A percentile compares a stretch with the other conserved stretches of the same genome.
phyloP scores from a whole-genome alignment of 805 yeast genomes.

The Lipomyces yamadae region DNA sequence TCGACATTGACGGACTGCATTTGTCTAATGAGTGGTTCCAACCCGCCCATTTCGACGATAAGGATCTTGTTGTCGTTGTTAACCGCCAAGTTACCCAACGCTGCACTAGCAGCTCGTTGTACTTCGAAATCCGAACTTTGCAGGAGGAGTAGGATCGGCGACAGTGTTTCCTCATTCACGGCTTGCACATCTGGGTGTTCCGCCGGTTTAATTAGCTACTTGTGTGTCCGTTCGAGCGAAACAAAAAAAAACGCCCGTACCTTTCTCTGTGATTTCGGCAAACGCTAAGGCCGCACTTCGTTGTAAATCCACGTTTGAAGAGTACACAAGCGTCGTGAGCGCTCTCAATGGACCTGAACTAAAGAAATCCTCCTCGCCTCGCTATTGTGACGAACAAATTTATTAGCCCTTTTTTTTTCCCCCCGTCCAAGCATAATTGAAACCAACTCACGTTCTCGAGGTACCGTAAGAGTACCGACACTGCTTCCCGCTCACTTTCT shows the following conservation, averaged over 20 bases:
- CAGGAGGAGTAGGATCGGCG: slow-evolving; percentile 85
- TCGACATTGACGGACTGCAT: slow-evolving; percentile 97
- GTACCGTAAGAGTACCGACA: slow-evolving; percentile 83
- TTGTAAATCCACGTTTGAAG: slow-evolving; percentile 92
- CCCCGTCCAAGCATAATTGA: not conserved
- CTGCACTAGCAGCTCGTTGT: slow-evolving; percentile 98
- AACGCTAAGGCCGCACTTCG: slow-evolving; percentile 97
- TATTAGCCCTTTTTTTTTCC: not conserved
- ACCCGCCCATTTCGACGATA: slow-evolving; percentile 97
- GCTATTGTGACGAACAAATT: slow-evolving; percentile 32
- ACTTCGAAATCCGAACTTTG: slow-evolving; percentile 92
- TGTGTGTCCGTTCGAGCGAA: not conserved
- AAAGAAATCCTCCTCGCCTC: slow-evolving; percentile 88
- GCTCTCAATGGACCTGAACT: slow-evolving; percentile 82
- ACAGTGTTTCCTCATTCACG: slow-evolving; percentile 87
- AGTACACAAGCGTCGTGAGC: slow-evolving; percentile 86
- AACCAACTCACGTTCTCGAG: slow-evolving; percentile 65
- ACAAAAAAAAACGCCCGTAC: slow-evolving; percentile 15
- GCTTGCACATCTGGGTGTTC: slow-evolving; percentile 68
- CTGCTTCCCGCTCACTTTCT: slow-evolving; percentile 96
- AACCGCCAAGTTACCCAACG: slow-evolving; percentile 96
- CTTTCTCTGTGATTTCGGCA: slow-evolving; percentile 96
- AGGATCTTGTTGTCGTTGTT: slow-evolving; percentile 91
- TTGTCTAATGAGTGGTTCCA: slow-evolving; percentile 93
- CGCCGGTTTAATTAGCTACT: not conserved